Percentiles rank a stretch among this genome's conserved stretches.
phyloP scores from a whole-genome alignment of 495 filamentous ascomycete genomes.

The Xylaria grammica region DNA sequence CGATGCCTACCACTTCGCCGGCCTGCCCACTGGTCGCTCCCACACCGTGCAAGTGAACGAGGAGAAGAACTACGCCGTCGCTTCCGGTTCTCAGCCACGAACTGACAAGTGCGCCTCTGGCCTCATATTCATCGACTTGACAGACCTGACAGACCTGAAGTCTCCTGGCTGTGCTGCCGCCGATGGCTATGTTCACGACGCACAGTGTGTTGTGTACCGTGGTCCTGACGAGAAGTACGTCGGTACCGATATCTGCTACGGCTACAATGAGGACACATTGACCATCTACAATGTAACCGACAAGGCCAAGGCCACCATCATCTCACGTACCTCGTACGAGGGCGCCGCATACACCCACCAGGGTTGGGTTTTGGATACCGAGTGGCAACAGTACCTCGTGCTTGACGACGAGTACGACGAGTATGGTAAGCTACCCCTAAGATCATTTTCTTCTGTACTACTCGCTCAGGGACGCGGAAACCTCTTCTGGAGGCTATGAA shows the following conservation, averaged over 20 bases:
- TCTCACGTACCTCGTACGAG: constrained; percentile 62
- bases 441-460: too few relatives aligned
- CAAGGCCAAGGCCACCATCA: constrained; percentile 52
- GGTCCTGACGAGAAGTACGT: constrained; percentile 59
- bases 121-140: constrained; percentile 61
- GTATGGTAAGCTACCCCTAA: too few relatives aligned
- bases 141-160: constrained; percentile 53
- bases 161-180: constrained; percentile 56
- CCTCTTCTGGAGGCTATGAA: too few relatives aligned
- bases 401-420: constrained; percentile 69
- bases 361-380: constrained; percentile 61
- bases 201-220: constrained; percentile 63
- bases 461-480: too few relatives aligned
- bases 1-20: constrained; percentile 45
- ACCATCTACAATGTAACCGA: constrained; percentile 64
- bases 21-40: constrained; percentile 52
- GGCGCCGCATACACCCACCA: constrained; percentile 67
- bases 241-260: constrained; percentile 65
- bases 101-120: constrained; percentile 53
- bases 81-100: constrained; percentile 55
- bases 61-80: constrained; percentile 56
- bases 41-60: constrained; percentile 62
- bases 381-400: constrained; percentile 60
- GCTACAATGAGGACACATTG: constrained; percentile 59
- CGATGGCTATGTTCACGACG: constrained; percentile 67